Base-by-base conservation (phyloP, 2,329 filamentous ascomycete species). In the Claviceps humidiphila region DNA sequence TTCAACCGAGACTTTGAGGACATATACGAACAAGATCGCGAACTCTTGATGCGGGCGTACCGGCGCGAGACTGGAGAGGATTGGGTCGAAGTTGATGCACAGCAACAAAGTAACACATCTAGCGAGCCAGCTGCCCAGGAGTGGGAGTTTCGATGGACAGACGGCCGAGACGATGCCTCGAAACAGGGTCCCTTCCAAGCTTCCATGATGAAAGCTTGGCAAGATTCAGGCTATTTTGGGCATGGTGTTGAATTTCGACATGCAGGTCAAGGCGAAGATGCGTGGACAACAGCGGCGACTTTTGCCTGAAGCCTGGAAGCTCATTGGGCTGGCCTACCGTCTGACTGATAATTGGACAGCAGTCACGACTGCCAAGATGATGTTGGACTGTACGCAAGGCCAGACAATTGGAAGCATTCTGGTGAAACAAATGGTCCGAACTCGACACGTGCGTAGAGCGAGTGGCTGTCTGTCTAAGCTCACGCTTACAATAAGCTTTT, bases 131-230 rank as follows among this genome's bases (percentile, higher is more conserved):
- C 9, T 34, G 9, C 54, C 40, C 58, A 56, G 17, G 63, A 60
- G 59, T 98, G 91, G 90, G 87, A 97, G 67, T 98, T 89, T 66
- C 79, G 88, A 54, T 98, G 93, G 93, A 84, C 82, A 41, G 89
- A 95, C 65, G 88, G 87, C 17, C 77, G 89, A 42, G 91, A 95
- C 62, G 85, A 81, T 30, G 87, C 80, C 11, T 77, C 80, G 47
- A 78, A 79, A 53, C 89, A 98, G 66, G 93, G 93, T 0, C 91
- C 93, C 0, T 98, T 89, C 66, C 89, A 96, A 63, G 80, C 77
- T 7, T 66, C 76, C 5, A 91, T 85, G 40, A 97, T 98, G 93
- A 80, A 82, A 60, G 86, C 87, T 2, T 98, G 93, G 93, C 82
- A 85, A 59, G 82, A 87, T 56, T 89, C 89, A 24, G 93, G 93